Evolutionary conservation across 129 eudicot genomes (phyloP), one percentile per base, ranked within the genome.

Genomic region (Chrysanthemum makinoi): DNA sequence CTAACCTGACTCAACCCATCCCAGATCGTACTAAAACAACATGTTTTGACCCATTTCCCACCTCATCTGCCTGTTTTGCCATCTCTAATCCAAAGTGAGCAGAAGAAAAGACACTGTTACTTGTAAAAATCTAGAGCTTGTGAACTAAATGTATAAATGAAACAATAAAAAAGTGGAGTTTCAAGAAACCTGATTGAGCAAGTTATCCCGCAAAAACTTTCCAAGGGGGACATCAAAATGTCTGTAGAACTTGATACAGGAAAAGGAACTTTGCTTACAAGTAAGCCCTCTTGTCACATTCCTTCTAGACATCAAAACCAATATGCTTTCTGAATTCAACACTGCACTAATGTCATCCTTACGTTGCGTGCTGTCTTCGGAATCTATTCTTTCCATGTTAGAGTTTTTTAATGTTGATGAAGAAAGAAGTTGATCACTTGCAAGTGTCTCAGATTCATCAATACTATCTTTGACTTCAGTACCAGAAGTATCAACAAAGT

Each of bases 161-260:
- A 17, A 19, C 15, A 57, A 33, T 14, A 51, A 28, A 52, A 19
- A 3, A 35, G 54, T 50, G 24, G 46, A 69, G 33, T 72, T 69
- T 20, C 24, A 14, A 54, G 46, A 47, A 61, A 91, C 97, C 96
- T 91, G 98, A 79, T 89, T 86, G 77, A 91, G 96, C 57, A 91
- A 56, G 75, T 89, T 81, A 72, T 91, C 96, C 68, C 69, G 82
- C 86, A 91, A 82, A 79, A 86, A 85, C 79, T 88, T 84, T 59
- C 94, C 98, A 48, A 91, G 95, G 49, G 94, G 89, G 80, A 80
- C 87, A 71, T 91, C 98, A 63, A 91, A 91, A 79, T 85, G 81
- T 66, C 87, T 80, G 87, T 91, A 91, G 75, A 91, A 91, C 82
- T 89, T 91, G 73, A 91, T 91, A 66, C 84, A 94, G 35, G 96